Conservation (phyloP, 768 basidiomycete genomes). For the Solioccasus polychromus region DNA sequence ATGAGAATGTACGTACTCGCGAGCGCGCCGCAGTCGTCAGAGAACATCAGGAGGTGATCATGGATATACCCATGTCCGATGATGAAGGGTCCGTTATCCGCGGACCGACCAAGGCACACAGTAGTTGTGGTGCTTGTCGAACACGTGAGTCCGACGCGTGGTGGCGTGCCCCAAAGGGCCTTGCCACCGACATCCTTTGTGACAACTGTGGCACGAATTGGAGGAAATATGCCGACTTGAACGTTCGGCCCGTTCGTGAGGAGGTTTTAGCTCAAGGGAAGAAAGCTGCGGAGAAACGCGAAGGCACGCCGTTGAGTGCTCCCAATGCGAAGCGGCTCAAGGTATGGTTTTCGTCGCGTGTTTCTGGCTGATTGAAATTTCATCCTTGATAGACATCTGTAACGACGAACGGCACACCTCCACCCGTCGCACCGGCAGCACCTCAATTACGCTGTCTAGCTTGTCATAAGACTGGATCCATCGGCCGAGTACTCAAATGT, state of each 20-base stretch:
- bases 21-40: constrained; percentile 33
- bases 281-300: constrained; percentile 50
- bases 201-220: constrained; percentile 84
- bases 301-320: constrained; percentile 57
- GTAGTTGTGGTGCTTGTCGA: constrained; percentile 79
- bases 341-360: constrained; percentile 29
- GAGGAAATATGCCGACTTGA: constrained; percentile 91
- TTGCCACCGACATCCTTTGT: constrained; percentile 76
- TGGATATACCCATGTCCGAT: constrained; percentile 41
- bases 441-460: constrained; percentile 71
- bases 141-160: constrained; percentile 75
- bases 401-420: constrained; percentile 54
- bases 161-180: constrained; percentile 92
- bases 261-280: constrained; percentile 49
- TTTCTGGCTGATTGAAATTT: not conserved
- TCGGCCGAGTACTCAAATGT: constrained; percentile 79
- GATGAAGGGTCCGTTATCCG: constrained; percentile 77
- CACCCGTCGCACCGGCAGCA: constrained; percentile 49
- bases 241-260: constrained; percentile 68
- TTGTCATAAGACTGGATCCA: constrained; percentile 72
- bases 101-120: constrained; percentile 49
- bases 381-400: constrained; percentile 28
- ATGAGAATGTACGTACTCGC: constrained; percentile 58
- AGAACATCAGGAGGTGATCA: constrained; percentile 26
- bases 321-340: constrained; percentile 63